These are phyloP conservation scores for Lunasporangiospora selenospora DNA, from an alignment of 192 early-diverging fungal species.

Conservation along the genomic window DNA sequence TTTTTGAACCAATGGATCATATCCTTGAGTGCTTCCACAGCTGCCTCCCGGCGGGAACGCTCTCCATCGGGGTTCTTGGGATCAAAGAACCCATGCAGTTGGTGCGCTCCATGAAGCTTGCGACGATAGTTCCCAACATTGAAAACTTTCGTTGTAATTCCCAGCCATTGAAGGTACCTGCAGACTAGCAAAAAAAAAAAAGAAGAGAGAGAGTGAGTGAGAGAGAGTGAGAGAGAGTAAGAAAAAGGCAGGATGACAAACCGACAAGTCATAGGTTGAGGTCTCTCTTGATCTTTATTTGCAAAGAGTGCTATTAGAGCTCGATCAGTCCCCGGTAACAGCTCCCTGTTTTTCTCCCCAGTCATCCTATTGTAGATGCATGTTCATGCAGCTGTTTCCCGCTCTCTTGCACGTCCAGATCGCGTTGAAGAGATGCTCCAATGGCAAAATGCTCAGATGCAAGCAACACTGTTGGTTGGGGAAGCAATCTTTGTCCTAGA, in stretches of 20 bases:
- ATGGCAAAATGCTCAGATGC: no score
- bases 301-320: no score
- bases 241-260: neutral
- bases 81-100: conserved; percentile 91
- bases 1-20: conserved; percentile 93
- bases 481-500: no score
- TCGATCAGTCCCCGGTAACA: no score
- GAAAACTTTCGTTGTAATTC: conserved; percentile 92
- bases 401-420: no score
- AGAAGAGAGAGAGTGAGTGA: neutral
- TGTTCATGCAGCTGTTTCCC: no score
- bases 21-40: conserved; percentile 84
- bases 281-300: no score
- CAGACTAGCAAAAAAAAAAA: conserved; percentile 61
- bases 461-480: no score
- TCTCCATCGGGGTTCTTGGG: conserved; percentile 77
- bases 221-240: conserved; percentile 5
- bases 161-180: conserved; percentile 95
- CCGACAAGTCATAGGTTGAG: no score
- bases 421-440: no score
- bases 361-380: neutral
- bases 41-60: conserved; percentile 79
- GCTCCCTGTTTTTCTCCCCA: neutral
- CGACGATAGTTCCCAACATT: conserved; percentile 99
- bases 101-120: conserved; percentile 81